Base-by-base conservation (phyloP, 208 protist genomes). In the Vickermania spadyakhi region DNA sequence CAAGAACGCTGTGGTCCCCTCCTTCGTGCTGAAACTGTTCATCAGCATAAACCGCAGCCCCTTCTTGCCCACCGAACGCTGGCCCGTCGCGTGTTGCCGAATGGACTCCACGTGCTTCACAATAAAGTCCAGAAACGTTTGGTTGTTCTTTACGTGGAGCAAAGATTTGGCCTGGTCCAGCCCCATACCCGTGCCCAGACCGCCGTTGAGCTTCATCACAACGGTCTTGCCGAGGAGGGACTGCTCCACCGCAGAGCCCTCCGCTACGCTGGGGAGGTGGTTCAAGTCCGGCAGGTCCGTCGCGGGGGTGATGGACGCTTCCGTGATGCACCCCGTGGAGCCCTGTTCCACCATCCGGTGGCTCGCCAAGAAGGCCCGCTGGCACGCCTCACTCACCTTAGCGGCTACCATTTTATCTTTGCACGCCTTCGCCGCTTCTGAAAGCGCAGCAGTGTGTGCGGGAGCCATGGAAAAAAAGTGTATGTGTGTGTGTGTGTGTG, bases 1-100 rank as follows among this genome's bases (percentile, higher is more conserved):
- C 13, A 96, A 61, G 66, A 78, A 88, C 2, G 25, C 80, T 28
- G 77, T 77, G 58, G 96, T 98, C 60, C 97, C 95, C 25, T 76
- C 68, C 45, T 93, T 70, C 23, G 98, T 99, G 75, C 89, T 97
- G 84, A 99, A 99, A 41, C 95, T 99, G 72, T 99, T 98, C 97
- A 99, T 99, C 5, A 99, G 75, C 69, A 99, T 92, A 53, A 99
- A 92, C 30, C 94, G 96, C 42, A 99, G 80, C 36, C 11, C 11
- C 36, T 45, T 18, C 36, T 45, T 7, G 11, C 18, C 11, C 18
- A n/a, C 11, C 11, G 7, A 18, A 7, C 11, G 11, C n/a, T 82
- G 56, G 22, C 14, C 26, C 21, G 1, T 31, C 52, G 57, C 75
- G 65, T 28, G 80, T 77, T 91, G 77, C 68, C 98, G 97, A 31